Percentiles rank a stretch among this genome's conserved stretches.
phyloP scores from a whole-genome alignment of 148 eudicot species.

The Camellia sinensis region DNA sequence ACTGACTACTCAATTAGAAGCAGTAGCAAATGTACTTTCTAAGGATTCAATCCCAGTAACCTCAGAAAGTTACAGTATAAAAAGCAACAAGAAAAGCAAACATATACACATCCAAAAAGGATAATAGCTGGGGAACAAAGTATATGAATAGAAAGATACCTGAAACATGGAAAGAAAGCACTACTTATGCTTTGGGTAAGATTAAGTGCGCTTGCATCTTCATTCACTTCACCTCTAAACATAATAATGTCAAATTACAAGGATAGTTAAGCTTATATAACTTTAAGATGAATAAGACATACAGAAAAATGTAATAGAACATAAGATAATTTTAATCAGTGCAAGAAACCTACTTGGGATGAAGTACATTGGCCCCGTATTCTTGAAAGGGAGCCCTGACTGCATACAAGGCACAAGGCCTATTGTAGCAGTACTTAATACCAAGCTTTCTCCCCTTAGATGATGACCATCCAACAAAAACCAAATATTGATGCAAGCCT shows the following conservation, averaged over 20 bases:
- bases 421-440: slow-evolving; percentile 71
- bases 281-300: not conserved
- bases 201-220: slow-evolving; percentile 33
- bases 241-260: slow-evolving; percentile 13
- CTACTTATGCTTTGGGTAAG: slow-evolving; percentile 66
- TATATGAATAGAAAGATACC: slow-evolving; percentile 37
- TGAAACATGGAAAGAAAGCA: slow-evolving; percentile 78
- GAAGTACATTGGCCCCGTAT: slow-evolving; percentile 25
- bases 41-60: not conserved
- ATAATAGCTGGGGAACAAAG: slow-evolving; percentile 4
- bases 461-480: slow-evolving; percentile 90
- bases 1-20: not conserved
- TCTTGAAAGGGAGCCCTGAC: slow-evolving; percentile 49
- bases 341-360: slow-evolving; percentile 29
- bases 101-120: not conserved
- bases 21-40: not conserved
- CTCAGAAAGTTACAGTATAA: not conserved
- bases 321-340: not conserved
- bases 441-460: slow-evolving; percentile 64
- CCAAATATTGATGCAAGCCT: slow-evolving; percentile 47
- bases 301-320: not conserved
- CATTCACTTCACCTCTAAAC: slow-evolving; percentile 27
- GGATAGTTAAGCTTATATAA: not conserved
- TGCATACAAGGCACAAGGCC: slow-evolving; percentile 83
- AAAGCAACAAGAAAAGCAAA: slow-evolving; percentile 1